Percentiles rank a stretch among this genome's conserved stretches.
These are phyloP conservation scores for Craterostigma plantagineum DNA, from an alignment of 257 asterid species.

Conservation along the genomic window DNA sequence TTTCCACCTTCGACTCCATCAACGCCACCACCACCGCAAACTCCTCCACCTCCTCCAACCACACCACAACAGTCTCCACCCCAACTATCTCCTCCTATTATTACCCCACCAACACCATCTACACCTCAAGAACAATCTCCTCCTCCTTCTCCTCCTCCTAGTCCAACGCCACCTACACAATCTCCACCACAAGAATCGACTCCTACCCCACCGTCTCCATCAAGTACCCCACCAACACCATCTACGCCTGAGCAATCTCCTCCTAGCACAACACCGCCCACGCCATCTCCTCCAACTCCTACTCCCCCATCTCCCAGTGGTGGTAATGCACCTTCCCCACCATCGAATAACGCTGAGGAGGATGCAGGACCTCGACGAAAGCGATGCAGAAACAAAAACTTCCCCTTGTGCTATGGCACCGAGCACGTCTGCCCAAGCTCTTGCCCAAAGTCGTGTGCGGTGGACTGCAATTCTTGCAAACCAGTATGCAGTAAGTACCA, in stretches of 20 bases:
- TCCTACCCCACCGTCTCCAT: background rate
- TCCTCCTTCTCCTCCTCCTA: too few species aligned
- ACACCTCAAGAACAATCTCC: background rate
- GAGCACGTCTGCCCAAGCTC: conserved; percentile 33
- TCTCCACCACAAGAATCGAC: background rate
- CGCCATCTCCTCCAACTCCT: conserved; percentile 5
- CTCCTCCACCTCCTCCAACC: conserved; percentile 14
- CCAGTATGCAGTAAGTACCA: conserved; percentile 48
- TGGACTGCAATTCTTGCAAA: conserved; percentile 49
- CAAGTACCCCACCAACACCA: background rate
- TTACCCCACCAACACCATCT: conserved; percentile 11
- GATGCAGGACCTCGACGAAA: conserved; percentile 26
- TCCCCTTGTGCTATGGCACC: conserved; percentile 16
- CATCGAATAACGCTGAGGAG: conserved; percentile 3
- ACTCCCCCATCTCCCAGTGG: too few species aligned
- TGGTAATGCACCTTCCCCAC: too few species aligned
- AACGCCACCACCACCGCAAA: conserved; percentile 17
- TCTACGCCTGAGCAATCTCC: background rate
- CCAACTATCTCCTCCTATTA: background rate
- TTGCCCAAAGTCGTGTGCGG: conserved; percentile 35
- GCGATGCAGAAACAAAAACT: conserved; percentile 29
- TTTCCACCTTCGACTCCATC: too few species aligned
- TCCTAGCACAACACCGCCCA: conserved; percentile 1
- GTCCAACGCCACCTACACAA: background rate
- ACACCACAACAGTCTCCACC: background rate